Evolutionary conservation across 345 rosid species (phyloP), one percentile per base, ranked within the genome.

Genomic region (Moringa oleifera): DNA sequence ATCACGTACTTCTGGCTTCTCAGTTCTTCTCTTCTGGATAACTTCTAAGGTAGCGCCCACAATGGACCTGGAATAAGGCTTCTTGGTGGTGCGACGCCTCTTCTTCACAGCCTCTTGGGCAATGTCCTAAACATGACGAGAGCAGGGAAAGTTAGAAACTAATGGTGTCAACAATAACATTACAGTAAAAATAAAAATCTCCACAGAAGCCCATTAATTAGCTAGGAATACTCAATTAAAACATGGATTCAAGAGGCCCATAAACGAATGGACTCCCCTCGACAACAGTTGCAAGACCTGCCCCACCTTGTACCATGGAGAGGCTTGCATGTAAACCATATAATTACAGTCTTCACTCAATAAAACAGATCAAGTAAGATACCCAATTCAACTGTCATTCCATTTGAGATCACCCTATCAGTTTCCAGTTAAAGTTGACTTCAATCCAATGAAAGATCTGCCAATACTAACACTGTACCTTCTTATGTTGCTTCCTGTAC

Each of bases 1-100:
- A 77, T 85, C 91, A 52, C 91, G 83, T 33, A 88, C 86, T 78
- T 88, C 89, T 0, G 95, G 91, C 65, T 88, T 88, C 85, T 85
- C 95, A 18, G 83, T 65, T 55, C 91, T 77, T 66, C 63, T 88
- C 79, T 83, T 88, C 68, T 85, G 95, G 37, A 85, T 85, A 22
- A 83, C 82, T 36, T 85, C 87, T 79, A 88, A 75, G 66, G 86
- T 80, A 23, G 87, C 87, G 68, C 89, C 95, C 21, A 87, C 89
- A 11, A 87, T 85, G 0, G 95, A 85, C 72, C 95, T 78, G 0
- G 91, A 88, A 73, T 88, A 88, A 0, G 95, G 89, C 70, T 85
- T 88, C 80, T 81, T 88, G 23, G 85, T 77, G 25, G 86, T 12
- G 0, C 86, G 74, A 58, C 89, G 75, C 79, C 77, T 85, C 80